Evolutionary conservation across 2,329 filamentous ascomycete species (phyloP).

Genomic region (Beauveria bassiana): DNA sequence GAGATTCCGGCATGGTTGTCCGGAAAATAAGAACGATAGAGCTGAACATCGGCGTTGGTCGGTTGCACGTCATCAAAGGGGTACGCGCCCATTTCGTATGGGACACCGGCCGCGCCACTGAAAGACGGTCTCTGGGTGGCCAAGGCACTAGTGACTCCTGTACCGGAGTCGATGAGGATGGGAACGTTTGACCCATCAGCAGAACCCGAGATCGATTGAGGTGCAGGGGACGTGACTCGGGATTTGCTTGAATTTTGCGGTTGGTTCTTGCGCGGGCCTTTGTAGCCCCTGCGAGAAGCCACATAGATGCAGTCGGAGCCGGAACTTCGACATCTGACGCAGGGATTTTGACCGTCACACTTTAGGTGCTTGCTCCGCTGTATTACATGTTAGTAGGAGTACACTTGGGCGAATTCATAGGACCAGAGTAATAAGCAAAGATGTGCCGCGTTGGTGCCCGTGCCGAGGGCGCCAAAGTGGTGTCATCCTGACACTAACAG

Average conservation of each 20-base stretch:
- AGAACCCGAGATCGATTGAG: conserved; percentile 5
- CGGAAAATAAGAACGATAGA: conserved; percentile 28
- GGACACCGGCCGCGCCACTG: conserved; percentile 18
- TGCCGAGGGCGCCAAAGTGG: background rate
- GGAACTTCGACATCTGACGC: conserved; percentile 55
- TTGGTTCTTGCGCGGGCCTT: conserved; percentile 41
- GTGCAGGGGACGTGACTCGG: conserved; percentile 35
- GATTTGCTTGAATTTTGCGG: conserved; percentile 41
- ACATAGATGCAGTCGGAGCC: conserved; percentile 62
- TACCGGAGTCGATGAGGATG: conserved; percentile 20
- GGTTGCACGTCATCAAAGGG: conserved; percentile 13
- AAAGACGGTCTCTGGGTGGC: conserved; percentile 13
- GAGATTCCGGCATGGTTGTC: conserved; percentile 25
- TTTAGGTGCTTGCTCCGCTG: conserved; percentile 63
- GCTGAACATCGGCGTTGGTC: conserved; percentile 22
- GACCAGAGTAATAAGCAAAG: background rate
- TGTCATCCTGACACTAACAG: conserved; percentile 9
- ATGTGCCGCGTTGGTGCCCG: background rate
- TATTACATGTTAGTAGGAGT: background rate
- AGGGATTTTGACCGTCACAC: conserved; percentile 64
- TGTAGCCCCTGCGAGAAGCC: conserved; percentile 67
- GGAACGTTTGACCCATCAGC: conserved; percentile 30
- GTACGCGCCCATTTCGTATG: conserved; percentile 7
- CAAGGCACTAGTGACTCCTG: background rate
- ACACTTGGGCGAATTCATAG: background rate